Evolutionary conservation across 2,329 filamentous ascomycete species (phyloP).

Genomic region (Fusarium incarnatum): DNA sequence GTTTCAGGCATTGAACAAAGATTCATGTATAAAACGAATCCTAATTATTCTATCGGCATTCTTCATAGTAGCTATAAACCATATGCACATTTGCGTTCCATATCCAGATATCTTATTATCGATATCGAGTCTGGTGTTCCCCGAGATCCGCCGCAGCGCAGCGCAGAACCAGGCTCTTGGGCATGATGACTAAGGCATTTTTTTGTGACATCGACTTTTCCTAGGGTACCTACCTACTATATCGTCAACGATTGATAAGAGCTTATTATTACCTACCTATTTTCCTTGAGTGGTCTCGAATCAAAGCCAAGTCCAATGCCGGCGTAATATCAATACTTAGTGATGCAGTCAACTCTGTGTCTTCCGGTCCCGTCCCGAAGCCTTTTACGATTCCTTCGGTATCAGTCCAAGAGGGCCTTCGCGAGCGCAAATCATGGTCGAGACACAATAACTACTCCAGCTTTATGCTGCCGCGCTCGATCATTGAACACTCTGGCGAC

Average conservation of each 20-base stretch:
- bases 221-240: not conserved
- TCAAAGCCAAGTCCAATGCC: conserved; percentile 31
- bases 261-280: not conserved
- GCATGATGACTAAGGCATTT: conserved; percentile 32
- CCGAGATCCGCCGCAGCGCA: conserved; percentile 7
- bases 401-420: conserved; percentile 72
- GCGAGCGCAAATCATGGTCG: conserved; percentile 59
- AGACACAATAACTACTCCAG: conserved; percentile 18
- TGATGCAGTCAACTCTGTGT: conserved; percentile 60
- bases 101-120: not conserved
- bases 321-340: conserved; percentile 36
- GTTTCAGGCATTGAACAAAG: not conserved
- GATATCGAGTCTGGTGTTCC: not conserved
- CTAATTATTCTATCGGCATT: not conserved
- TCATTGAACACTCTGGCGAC: conserved; percentile 6
- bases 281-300: conserved; percentile 5
- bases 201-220: conserved; percentile 36
- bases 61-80: not conserved
- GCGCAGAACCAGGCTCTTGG: conserved; percentile 26
- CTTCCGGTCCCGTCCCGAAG: conserved; percentile 63
- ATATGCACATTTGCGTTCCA: not conserved
- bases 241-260: conserved; percentile 35
- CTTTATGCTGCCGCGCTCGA: conserved; percentile 39
- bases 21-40: not conserved
- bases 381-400: conserved; percentile 78